A percentile compares a stretch with the other conserved stretches of the same genome.
phyloP scores from a whole-genome alignment of 768 basidiomycete genomes.

The Lactifluus subvellereus region DNA sequence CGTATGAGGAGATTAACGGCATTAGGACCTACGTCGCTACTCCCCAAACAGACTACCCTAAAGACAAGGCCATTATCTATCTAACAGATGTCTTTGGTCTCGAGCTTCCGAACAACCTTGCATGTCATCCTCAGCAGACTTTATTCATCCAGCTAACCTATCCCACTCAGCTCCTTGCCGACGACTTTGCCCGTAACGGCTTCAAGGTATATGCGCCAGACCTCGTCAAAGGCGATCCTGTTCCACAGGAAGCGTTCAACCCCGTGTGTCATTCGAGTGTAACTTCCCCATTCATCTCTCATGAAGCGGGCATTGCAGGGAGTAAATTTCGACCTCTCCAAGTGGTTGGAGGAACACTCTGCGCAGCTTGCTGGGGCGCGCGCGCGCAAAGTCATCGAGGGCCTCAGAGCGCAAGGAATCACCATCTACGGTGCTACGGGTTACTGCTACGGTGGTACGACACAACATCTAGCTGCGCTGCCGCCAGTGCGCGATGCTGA shows the following conservation, averaged over 20 bases:
- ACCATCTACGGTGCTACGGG: slow-evolving; percentile 29
- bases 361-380: slow-evolving; percentile 18
- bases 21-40: slow-evolving; percentile 39
- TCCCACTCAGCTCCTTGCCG: slow-evolving; percentile 35
- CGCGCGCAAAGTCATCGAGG: slow-evolving; percentile 27
- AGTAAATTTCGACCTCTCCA: neutral
- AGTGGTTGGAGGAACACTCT: slow-evolving; percentile 23
- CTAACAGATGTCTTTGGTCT: slow-evolving; percentile 38
- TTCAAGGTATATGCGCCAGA: slow-evolving; percentile 27
- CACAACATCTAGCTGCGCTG: no score
- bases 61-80: slow-evolving; percentile 39
- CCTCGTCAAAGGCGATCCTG: slow-evolving; percentile 27
- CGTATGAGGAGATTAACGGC: slow-evolving; percentile 33
- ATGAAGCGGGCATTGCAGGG: slow-evolving; percentile 1
- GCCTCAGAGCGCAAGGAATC: slow-evolving; percentile 32
- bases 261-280: slow-evolving; percentile 13
- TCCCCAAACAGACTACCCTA: slow-evolving; percentile 36
- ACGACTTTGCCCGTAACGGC: slow-evolving; percentile 40
- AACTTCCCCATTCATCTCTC: neutral
- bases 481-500: neutral
- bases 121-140: neutral
- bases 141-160: neutral
- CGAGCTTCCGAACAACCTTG: slow-evolving; percentile 32
- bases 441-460: slow-evolving; percentile 28
- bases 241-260: slow-evolving; percentile 23